Conservation (phyloP, 345 rosid genomes). For the Brassica rapa region DNA sequence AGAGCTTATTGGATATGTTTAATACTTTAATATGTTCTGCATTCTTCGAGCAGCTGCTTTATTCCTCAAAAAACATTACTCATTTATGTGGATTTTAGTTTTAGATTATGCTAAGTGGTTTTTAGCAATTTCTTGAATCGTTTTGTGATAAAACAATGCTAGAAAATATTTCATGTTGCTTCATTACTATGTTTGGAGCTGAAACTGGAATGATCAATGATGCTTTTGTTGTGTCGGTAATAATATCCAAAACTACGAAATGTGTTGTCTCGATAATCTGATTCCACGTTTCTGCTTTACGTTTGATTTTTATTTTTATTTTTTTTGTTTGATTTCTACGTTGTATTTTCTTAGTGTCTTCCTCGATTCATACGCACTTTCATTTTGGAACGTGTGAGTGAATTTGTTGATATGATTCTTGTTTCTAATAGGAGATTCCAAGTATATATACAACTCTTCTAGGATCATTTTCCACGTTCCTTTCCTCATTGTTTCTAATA, state of each 20-base stretch:
- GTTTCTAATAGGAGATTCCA: background rate
- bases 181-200: constrained; percentile 14
- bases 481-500: background rate
- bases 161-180: background rate
- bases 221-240: background rate
- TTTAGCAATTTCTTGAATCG: constrained; percentile 16
- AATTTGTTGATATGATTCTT: background rate
- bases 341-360: constrained; percentile 1
- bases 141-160: constrained; percentile 12
- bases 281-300: background rate
- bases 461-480: background rate
- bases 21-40: background rate
- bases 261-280: constrained; percentile 9
- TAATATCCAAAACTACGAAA: background rate
- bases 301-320: background rate
- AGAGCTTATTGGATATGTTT: constrained; percentile 34
- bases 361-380: constrained; percentile 4
- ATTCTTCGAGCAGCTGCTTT: constrained; percentile 23
- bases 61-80: background rate
- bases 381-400: background rate
- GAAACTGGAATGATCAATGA: background rate
- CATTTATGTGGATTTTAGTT: background rate
- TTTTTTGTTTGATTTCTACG: background rate
- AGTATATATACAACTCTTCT: background rate
- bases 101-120: background rate